Conservation (phyloP, 2,329 filamentous ascomycete genomes). For the Phaeomoniella chlamydospora region DNA sequence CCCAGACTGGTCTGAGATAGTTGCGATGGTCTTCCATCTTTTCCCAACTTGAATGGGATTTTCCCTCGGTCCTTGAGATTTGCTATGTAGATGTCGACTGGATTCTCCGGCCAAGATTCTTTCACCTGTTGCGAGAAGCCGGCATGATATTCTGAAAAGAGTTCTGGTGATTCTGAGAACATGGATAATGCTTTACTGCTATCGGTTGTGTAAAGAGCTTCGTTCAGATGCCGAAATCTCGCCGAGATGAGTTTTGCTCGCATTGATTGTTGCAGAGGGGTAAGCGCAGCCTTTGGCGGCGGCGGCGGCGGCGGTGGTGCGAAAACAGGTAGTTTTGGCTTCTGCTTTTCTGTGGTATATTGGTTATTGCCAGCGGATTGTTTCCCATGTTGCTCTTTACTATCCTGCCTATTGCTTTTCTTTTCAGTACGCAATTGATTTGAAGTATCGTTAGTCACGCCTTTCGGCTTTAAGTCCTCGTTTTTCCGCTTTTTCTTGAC, state of each 20-base stretch:
- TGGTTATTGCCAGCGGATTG: conserved; percentile 9
- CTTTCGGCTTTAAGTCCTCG: conserved; percentile 12
- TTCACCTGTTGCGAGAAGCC: conserved; percentile 92
- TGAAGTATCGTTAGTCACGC: conserved; percentile 13
- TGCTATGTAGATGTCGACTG: conserved; percentile 72
- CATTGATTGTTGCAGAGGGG: conserved; percentile 88
- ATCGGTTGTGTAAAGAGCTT: conserved; percentile 86
- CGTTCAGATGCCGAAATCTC: conserved; percentile 92
- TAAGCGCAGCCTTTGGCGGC: conserved; percentile 48
- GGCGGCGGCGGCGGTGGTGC: conserved; percentile 24
- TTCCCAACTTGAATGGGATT: conserved; percentile 22
- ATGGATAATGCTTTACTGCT: conserved; percentile 71
- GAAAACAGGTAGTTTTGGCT: conserved; percentile 9
- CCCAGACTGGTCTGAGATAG: conserved; percentile 9
- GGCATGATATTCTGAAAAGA: conserved; percentile 92
- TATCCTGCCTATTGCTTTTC: neutral
- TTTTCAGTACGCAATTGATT: neutral
- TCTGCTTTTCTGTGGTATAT: conserved; percentile 15
- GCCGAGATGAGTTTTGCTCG: conserved; percentile 86
- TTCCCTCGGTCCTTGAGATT: conserved; percentile 56
- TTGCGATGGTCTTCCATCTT: conserved; percentile 23
- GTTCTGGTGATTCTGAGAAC: conserved; percentile 73
- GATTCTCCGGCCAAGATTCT: conserved; percentile 85
- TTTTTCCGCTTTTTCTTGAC: conserved; percentile 5
- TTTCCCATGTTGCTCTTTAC: neutral